Percentiles rank a stretch among this genome's conserved stretches.
These are phyloP conservation scores for Aureobasidium sp. DNA, from an alignment of 2,329 filamentous ascomycete species.

Conservation along the genomic window DNA sequence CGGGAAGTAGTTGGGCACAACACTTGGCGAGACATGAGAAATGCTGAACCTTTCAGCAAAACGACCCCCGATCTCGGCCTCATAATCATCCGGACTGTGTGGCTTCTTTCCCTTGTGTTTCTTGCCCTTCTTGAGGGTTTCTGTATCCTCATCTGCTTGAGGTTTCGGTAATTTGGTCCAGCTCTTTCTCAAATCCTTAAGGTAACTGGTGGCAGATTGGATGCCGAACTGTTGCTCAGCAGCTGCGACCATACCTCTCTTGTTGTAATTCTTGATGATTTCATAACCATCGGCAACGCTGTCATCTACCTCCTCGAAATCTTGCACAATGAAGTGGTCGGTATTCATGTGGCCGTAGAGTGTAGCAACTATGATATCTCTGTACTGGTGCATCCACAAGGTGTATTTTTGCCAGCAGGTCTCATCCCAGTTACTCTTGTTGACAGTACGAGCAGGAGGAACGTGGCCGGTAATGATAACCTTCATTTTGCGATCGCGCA, in stretches of 20 bases:
- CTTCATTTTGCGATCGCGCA: constrained; percentile 82
- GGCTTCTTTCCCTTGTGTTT: constrained; percentile 46
- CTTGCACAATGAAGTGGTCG: constrained; percentile 91
- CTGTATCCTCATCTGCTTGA: constrained; percentile 21
- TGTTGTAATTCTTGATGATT: constrained; percentile 22
- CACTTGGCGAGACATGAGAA: constrained; percentile 72
- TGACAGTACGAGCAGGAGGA: constrained; percentile 75
- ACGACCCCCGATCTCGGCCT: constrained; percentile 65
- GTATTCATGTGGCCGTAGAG: constrained; percentile 97
- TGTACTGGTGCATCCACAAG: constrained; percentile 81
- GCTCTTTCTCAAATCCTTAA: constrained; percentile 65
- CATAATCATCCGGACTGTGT: constrained; percentile 43
- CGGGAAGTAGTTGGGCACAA: constrained; percentile 73
- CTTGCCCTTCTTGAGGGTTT: constrained; percentile 30
- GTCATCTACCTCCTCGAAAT: constrained; percentile 68
- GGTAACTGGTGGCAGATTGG: constrained; percentile 66
- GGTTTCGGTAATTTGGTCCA: constrained; percentile 65
- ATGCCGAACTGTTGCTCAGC: constrained; percentile 51
- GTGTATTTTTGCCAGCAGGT: constrained; percentile 98
- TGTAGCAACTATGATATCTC: constrained; percentile 74
- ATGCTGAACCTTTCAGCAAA: constrained; percentile 82
- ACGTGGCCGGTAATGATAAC: constrained; percentile 92
- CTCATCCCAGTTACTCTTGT: constrained; percentile 89
- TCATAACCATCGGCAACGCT: constrained; percentile 35
- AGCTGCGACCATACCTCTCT: constrained; percentile 30